Conservation (phyloP, 805 yeast species). For the Spathaspora gorwiae region DNA sequence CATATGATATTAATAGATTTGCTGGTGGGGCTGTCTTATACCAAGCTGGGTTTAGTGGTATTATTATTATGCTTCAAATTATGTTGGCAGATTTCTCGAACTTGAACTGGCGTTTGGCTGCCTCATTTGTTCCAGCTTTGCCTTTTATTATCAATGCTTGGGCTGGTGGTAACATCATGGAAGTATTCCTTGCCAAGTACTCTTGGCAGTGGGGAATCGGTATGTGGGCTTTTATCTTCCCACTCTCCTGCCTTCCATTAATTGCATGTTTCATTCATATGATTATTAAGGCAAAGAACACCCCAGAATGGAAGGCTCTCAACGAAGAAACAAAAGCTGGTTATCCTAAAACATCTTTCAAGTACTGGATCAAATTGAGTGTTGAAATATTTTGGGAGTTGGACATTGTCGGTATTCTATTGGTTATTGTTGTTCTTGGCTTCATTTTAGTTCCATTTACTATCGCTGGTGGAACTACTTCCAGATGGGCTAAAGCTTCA, state of each 20-base stretch:
- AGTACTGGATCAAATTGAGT: slow-evolving; percentile 17
- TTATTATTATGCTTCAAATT: slow-evolving; percentile 50
- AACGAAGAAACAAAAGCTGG: slow-evolving; percentile 15
- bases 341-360: slow-evolving; percentile 29
- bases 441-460: slow-evolving; percentile 68
- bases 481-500: slow-evolving; percentile 56
- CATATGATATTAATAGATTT: slow-evolving; percentile 50
- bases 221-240: slow-evolving; percentile 76
- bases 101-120: slow-evolving; percentile 65
- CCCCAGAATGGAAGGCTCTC: slow-evolving; percentile 38
- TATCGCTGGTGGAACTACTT: slow-evolving; percentile 57
- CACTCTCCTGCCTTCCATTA: slow-evolving; percentile 57
- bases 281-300: slow-evolving; percentile 48
- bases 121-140: slow-evolving; percentile 60
- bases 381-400: slow-evolving; percentile 54
- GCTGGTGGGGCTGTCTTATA: slow-evolving; percentile 61
- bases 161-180: slow-evolving; percentile 58
- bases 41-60: slow-evolving; percentile 56
- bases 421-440: slow-evolving; percentile 56
- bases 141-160: slow-evolving; percentile 68
- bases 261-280: slow-evolving; percentile 50
- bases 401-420: slow-evolving; percentile 58
- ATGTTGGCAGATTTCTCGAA: slow-evolving; percentile 62
- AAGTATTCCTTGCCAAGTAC: slow-evolving; percentile 42
- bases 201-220: slow-evolving; percentile 62